A percentile compares a stretch with the other conserved stretches of the same genome.
Conservation (phyloP, 2,329 filamentous ascomycete genomes). For the Boeremia lycopersici region DNA sequence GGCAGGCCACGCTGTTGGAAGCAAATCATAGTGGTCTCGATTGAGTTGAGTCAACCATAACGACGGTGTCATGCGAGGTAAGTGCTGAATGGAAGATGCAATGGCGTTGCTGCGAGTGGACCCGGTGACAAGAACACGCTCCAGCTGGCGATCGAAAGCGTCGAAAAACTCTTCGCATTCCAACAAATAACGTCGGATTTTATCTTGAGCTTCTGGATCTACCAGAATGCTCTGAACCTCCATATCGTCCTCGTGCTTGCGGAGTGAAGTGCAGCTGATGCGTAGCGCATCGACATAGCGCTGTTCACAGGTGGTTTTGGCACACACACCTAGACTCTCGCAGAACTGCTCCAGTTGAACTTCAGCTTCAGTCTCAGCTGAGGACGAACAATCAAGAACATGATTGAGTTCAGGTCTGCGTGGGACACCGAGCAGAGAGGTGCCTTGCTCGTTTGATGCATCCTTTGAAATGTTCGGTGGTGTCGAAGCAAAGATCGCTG, state of each 20-base stretch:
- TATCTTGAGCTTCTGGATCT: not conserved
- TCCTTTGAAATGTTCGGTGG: not conserved
- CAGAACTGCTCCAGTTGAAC: constrained; percentile 22
- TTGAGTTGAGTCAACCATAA: not conserved
- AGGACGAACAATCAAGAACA: not conserved
- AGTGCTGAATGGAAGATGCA: not conserved
- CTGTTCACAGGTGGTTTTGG: constrained; percentile 25
- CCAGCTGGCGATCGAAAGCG: constrained; percentile 8
- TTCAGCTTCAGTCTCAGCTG: not conserved
- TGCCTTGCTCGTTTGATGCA: not conserved
- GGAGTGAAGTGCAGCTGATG: constrained; percentile 25
- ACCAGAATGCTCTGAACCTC: not conserved
- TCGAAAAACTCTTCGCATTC: constrained; percentile 22
- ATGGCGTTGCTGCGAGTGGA: constrained; percentile 1
- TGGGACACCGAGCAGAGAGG: not conserved
- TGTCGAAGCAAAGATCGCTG: constrained; percentile 10
- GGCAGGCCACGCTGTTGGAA: constrained; percentile 31
- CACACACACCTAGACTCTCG: constrained; percentile 8
- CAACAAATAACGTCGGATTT: constrained; percentile 14
- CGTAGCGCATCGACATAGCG: constrained; percentile 27
- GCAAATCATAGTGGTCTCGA: constrained; percentile 14
- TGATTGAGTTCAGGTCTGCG: not conserved
- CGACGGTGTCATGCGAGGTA: not conserved
- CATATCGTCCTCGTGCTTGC: not conserved
- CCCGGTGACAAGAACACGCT: not conserved